Percentiles rank a stretch among this genome's conserved stretches.
Evolutionary conservation across 2,329 filamentous ascomycete species (phyloP).

Genomic region (Elsinoe australis): DNA sequence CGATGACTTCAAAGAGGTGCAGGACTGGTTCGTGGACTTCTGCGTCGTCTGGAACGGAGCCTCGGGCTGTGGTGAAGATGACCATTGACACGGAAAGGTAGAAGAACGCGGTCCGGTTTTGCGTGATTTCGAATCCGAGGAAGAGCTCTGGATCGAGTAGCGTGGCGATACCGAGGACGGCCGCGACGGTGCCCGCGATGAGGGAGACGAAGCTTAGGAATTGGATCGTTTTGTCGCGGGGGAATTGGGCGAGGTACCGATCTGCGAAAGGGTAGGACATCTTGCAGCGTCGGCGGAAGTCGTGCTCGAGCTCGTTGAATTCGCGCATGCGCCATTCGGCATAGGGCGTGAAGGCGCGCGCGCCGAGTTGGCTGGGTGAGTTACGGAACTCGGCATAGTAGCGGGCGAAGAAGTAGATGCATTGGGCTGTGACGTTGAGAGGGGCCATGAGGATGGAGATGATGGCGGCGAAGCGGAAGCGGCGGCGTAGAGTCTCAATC

Average conservation of each 20-base stretch:
- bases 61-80: slow-evolving; percentile 75
- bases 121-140: slow-evolving; percentile 82
- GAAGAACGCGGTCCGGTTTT: slow-evolving; percentile 80
- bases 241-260: slow-evolving; percentile 90
- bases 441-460: slow-evolving; percentile 83
- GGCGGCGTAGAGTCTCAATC: slow-evolving; percentile 66
- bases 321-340: slow-evolving; percentile 98
- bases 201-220: slow-evolving; percentile 79
- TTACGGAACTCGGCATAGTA: slow-evolving; percentile 98
- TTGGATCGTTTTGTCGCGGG: slow-evolving; percentile 87
- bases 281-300: slow-evolving; percentile 81
- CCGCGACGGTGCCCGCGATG: slow-evolving; percentile 75
- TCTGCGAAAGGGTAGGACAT: slow-evolving; percentile 94
- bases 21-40: slow-evolving; percentile 87
- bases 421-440: slow-evolving; percentile 75
- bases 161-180: slow-evolving; percentile 74
- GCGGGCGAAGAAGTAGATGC: slow-evolving; percentile 85
- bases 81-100: slow-evolving; percentile 77
- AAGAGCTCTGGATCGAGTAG: slow-evolving; percentile 88
- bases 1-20: slow-evolving; percentile 78
- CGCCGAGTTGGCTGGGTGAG: slow-evolving; percentile 79
- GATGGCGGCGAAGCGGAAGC: slow-evolving; percentile 74
- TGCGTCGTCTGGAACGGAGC: slow-evolving; percentile 75
- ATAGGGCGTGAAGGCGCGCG: slow-evolving; percentile 82
- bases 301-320: slow-evolving; percentile 91